Conservation (phyloP, 352 stramenopile genomes). For the Globisporangium emineosum region DNA sequence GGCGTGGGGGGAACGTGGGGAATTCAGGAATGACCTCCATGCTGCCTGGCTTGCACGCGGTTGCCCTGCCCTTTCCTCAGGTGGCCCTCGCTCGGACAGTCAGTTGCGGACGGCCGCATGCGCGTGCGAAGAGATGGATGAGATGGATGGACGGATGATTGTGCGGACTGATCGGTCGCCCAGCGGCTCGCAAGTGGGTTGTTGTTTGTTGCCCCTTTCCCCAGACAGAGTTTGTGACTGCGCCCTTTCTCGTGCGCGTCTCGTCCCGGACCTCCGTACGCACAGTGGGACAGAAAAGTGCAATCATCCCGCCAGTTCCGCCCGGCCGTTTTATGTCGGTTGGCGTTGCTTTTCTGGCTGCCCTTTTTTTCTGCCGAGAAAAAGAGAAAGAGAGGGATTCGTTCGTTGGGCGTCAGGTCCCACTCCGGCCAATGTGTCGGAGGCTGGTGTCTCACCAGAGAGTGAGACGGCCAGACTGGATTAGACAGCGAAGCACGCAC, state of each 20-base stretch:
- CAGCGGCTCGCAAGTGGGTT: neutral
- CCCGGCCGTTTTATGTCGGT: neutral
- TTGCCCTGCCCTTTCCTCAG: neutral
- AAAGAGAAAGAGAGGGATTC: neutral
- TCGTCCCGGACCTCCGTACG: constrained; percentile 3
- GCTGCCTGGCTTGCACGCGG: neutral
- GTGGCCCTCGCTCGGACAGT: neutral
- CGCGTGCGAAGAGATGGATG: neutral
- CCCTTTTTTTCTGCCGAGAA: neutral
- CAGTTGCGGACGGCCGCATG: neutral
- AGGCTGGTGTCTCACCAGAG: neutral
- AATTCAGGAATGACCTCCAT: constrained; percentile 4
- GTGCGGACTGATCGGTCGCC: neutral
- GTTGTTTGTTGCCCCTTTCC: neutral
- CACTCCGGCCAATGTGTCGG: neutral
- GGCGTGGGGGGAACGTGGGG: neutral
- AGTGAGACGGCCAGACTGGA: neutral
- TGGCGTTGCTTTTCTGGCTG: neutral
- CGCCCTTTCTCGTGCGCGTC: neutral
- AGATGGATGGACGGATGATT: neutral
- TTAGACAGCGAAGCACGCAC: neutral
- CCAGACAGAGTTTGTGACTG: neutral
- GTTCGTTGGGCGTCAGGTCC: neutral
- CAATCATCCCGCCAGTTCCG: constrained; percentile 1
- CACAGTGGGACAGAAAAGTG: constrained; percentile 2